A percentile compares a stretch with the other conserved stretches of the same genome.
phyloP scores from a whole-genome alignment of 2,329 filamentous ascomycete genomes.

The Penicillium sp. region DNA sequence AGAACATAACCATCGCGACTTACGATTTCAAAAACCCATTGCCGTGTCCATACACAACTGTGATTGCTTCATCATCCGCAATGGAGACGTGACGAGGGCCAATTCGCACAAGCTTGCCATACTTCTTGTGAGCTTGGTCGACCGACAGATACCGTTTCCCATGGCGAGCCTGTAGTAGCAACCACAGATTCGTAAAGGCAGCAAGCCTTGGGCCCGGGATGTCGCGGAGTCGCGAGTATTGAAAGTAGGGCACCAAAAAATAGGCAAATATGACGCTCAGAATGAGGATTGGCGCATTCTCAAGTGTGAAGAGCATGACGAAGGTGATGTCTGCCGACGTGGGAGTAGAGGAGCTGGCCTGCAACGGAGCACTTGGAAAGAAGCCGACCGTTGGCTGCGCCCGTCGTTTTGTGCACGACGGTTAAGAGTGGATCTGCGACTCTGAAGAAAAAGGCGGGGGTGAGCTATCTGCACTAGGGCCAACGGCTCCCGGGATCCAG shows the following conservation, averaged over 20 bases:
- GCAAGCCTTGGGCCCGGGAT: constrained; percentile 51
- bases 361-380: not conserved
- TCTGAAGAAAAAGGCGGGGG: constrained; percentile 1
- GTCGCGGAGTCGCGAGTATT: constrained; percentile 48
- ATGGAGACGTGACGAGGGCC: constrained; percentile 80
- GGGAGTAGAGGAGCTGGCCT: not conserved
- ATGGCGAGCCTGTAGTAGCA: constrained; percentile 59
- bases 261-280: constrained; percentile 49
- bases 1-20: constrained; percentile 18
- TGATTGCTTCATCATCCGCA: constrained; percentile 72
- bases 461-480: not conserved
- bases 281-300: constrained; percentile 36
- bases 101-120: constrained; percentile 74
- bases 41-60: constrained; percentile 69
- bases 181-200: constrained; percentile 72
- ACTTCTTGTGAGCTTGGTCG: constrained; percentile 66
- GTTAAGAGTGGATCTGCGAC: too few relatives aligned
- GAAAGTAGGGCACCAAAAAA: constrained; percentile 54
- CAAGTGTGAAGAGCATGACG: constrained; percentile 27
- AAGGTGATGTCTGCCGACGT: not conserved
- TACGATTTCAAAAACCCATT: constrained; percentile 69
- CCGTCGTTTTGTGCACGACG: too few relatives aligned
- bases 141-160: constrained; percentile 61
- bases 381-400: too few relatives aligned
- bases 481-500: too few relatives aligned